Base-by-base conservation (phyloP, 768 basidiomycete species). In the Rubroboletus satanas region DNA sequence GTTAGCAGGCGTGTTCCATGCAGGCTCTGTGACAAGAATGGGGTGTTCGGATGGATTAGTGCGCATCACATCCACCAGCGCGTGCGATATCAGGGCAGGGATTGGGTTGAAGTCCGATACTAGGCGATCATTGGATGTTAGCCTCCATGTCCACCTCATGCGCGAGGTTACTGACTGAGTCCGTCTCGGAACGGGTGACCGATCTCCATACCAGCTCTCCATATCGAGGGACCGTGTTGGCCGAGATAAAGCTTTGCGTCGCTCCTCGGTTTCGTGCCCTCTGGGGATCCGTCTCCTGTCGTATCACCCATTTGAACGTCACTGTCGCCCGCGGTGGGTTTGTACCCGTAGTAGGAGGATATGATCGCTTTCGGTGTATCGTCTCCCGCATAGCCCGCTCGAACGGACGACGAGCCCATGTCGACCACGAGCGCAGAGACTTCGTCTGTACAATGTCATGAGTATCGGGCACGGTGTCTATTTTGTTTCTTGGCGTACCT, bases 361-460 rank as follows among this genome's bases (percentile, higher is more conserved):
- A 96, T 83, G 57, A 98, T 85, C 17, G 90, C 88, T 72, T 93
- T 92, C 17, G 97, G 97, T 11, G 89, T 83, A 66, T 98, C 97
- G 73, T 98, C 96, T 44, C 97, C 97, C 11, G 97, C 96, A 71
- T 98, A 97, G 50, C 97, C 97, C 11, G 93, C 93, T 68, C 97
- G 87, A 51, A 95, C 75, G 9, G 93, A 88, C 26, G 89, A 88
- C 11, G 90, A 79, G 29, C 97, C 97, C 67, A 98, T 88, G 75
- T 99, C 97, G 36, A 99, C 76, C 23, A 98, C 97, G 49, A 98
- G 77, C 31, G 96, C 97, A 35, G 93, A 89, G n/a, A 98, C 93
- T 75, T 98, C 95, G 69, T 98, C 95, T 97, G 56, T 12, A 26
- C 4, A 35, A n/a, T 45, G 46, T 41, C 10, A 36, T 56, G 33